Evolutionary conservation across 2,329 filamentous ascomycete genomes (phyloP).

Genomic region (Pseudogymnoascus sp.): DNA sequence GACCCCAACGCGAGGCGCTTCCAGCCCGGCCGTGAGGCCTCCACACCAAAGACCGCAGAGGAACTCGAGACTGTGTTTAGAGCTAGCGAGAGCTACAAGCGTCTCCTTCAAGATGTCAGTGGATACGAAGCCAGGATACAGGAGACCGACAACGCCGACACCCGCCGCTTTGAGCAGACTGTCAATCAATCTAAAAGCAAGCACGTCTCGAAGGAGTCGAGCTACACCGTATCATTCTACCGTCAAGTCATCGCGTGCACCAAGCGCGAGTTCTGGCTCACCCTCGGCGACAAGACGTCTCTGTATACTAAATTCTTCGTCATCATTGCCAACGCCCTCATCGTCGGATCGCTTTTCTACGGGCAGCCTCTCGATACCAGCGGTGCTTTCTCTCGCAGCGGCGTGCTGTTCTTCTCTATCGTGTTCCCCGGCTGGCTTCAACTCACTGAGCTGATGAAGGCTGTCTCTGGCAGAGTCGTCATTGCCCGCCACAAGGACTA

Average conservation of each 20-base stretch:
- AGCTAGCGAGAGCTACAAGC: constrained; percentile 54
- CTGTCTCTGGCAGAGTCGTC: constrained; percentile 55
- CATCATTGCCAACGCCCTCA: constrained; percentile 55
- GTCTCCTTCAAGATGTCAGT: constrained; percentile 54
- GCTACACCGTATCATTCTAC: constrained; percentile 41
- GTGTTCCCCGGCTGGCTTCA: constrained; percentile 57
- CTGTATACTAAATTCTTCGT: constrained; percentile 36
- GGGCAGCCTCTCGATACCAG: constrained; percentile 50
- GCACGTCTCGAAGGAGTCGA: constrained; percentile 56
- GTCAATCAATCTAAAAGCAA: constrained; percentile 64
- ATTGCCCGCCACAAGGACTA: constrained; percentile 54
- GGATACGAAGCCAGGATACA: constrained; percentile 53
- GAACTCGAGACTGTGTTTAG: constrained; percentile 64
- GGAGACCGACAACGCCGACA: constrained; percentile 52
- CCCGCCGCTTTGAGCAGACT: constrained; percentile 58
- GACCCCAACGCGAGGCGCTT: constrained; percentile 64
- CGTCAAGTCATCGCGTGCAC: constrained; percentile 52
- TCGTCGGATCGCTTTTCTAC: constrained; percentile 64
- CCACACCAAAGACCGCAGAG: constrained; percentile 41
- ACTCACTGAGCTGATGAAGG: constrained; percentile 61
- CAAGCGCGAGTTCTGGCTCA: constrained; percentile 56
- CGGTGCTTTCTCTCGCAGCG: constrained; percentile 59
- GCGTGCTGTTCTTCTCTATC: constrained; percentile 58
- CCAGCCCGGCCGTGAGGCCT: constrained; percentile 34
- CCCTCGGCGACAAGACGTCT: constrained; percentile 58